These are phyloP conservation scores for Starmerella vaccinii DNA, from an alignment of 805 yeast species.

Conservation along the genomic window DNA sequence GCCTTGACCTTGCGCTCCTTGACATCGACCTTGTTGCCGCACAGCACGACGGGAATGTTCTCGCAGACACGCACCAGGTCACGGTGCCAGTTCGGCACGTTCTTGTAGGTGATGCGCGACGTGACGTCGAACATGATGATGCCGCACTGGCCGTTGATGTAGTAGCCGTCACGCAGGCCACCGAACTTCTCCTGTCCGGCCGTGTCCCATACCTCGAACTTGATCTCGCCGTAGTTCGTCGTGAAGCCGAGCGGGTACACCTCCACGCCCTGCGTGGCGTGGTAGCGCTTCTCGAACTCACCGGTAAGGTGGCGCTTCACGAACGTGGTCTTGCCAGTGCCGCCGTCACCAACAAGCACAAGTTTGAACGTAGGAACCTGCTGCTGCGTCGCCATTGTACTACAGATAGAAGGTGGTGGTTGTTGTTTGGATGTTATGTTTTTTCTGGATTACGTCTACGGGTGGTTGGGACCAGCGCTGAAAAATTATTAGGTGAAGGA, in stretches of 20 bases:
- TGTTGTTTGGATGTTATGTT: constrained; percentile 5
- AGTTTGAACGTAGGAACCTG: constrained; percentile 91
- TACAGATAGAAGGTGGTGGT: constrained; percentile 1
- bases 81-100: constrained; percentile 99
- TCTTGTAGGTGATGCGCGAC: constrained; percentile 97
- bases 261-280: constrained; percentile 98
- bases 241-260: constrained; percentile 96
- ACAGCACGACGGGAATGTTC: constrained; percentile 95
- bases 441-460: constrained; percentile 4
- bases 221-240: constrained; percentile 98
- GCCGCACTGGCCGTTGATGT: constrained; percentile 99
- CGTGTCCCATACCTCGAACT: constrained; percentile 99
- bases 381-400: constrained; percentile 31
- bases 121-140: constrained; percentile 99
- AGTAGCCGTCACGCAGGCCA: constrained; percentile 99
- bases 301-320: constrained; percentile 98
- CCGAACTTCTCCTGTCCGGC: constrained; percentile 99
- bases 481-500: constrained; percentile 4
- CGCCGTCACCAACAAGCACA: constrained; percentile 99
- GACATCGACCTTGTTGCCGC: constrained; percentile 99
- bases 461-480: constrained; percentile 3
- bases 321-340: constrained; percentile 99
- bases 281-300: constrained; percentile 97
- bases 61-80: constrained; percentile 99
- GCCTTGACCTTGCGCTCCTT: constrained; percentile 99